Evolutionary conservation across 2,329 filamentous ascomycete genomes (phyloP), one percentile per base, ranked within the genome.

Genomic region (Epichloe aotearoae): DNA sequence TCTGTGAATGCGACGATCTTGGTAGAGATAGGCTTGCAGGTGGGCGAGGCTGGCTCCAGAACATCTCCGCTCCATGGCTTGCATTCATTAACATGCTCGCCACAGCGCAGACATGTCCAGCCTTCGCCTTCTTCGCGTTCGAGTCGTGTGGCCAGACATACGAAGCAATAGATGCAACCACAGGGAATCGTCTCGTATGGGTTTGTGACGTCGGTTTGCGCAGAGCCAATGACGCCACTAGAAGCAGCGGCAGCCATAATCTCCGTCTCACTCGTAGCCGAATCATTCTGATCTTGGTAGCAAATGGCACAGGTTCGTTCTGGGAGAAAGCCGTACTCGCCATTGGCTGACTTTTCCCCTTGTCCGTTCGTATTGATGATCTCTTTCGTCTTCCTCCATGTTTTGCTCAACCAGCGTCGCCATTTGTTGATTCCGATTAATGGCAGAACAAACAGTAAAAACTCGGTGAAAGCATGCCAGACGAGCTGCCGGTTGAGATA

Each of bases 391-490:
- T 84, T 89, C 58, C 86, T 82, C 88, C 89, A 95, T n/a, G 83
- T 82, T 55, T 89, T 79, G 19, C 79, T 76, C n/a, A 96, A 73
- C 84, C 91, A 95, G 57, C 90, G 79, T 52, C 88, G 80, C 93
- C 93, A 98, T 57, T 89, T 80, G 61, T 86, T 84, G 58, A 98
- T 91, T 48, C 93, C 93, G 41, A 98, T 86, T n/a, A 98, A 77
- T 0, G 93, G 93, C n/a, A 98, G 75, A 17, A 97, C 79, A 66
- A 97, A 98, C 34, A 98, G 78, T n/a, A 98, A 74, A 60, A 98
- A 98, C 65, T 98, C 93, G 26, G 93, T 98, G 61, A 98, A 95
- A n/a, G 93, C 93, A 68, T 98, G 93, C 93, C 93, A 98, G 38
- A 98, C 93, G 11, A 98, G 80, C 69, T 98, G 93, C 46, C 93